A percentile compares a stretch with the other conserved stretches of the same genome.
Evolutionary conservation across 108 stramenopile species (phyloP).

Genomic region (Nitzschia sp.): DNA sequence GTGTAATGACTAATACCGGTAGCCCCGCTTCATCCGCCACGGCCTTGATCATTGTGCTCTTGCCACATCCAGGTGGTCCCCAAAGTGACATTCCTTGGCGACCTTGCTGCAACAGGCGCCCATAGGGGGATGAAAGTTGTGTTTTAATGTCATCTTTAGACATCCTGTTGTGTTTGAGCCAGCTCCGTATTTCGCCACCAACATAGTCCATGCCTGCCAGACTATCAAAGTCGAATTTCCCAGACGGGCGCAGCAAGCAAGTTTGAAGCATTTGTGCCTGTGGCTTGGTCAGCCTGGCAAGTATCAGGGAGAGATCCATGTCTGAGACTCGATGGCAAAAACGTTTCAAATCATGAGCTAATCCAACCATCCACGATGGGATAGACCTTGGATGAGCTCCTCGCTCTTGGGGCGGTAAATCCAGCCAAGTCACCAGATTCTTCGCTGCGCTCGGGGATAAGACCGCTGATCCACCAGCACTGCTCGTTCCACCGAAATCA

Average conservation of each 20-base stretch:
- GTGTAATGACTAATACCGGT: constrained; percentile 88
- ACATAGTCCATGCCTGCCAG: background rate
- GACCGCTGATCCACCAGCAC: background rate
- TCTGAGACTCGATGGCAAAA: constrained; percentile 3
- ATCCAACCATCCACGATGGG: constrained; percentile 6
- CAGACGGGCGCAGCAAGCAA: constrained; percentile 15
- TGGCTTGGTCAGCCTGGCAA: constrained; percentile 16
- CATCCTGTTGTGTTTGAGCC: background rate
- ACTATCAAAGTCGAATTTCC: background rate
- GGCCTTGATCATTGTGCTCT: constrained; percentile 80
- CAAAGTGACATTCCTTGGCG: constrained; percentile 75
- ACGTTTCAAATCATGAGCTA: constrained; percentile 18
- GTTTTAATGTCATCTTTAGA: background rate
- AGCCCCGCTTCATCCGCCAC: constrained; percentile 81
- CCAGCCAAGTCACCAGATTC: constrained; percentile 23
- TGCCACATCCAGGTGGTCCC: constrained; percentile 95
- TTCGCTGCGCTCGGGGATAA: background rate
- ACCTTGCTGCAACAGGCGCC: constrained; percentile 5
- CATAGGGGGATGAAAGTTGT: constrained; percentile 13
- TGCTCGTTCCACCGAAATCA: background rate
- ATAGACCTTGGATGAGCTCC: background rate
- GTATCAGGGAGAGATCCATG: constrained; percentile 13
- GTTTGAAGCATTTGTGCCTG: constrained; percentile 22
- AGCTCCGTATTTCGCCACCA: background rate
- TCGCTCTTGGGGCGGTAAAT: background rate